These are phyloP conservation scores for Candida koratica DNA, from an alignment of 805 yeast genomes.

Conservation along the genomic window DNA sequence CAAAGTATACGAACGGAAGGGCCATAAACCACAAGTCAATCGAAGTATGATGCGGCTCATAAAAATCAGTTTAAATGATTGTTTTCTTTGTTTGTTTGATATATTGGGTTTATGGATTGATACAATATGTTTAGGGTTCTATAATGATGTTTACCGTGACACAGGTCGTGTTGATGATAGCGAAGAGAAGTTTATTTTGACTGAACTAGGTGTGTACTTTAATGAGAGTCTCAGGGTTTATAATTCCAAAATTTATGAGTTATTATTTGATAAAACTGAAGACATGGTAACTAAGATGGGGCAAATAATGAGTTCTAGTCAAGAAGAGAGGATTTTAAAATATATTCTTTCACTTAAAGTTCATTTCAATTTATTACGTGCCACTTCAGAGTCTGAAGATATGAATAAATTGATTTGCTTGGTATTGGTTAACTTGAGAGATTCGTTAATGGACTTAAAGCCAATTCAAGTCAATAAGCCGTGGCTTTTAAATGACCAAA, in stretches of 20 bases:
- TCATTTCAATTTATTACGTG: constrained; percentile 24
- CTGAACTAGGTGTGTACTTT: constrained; percentile 5
- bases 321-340: constrained; percentile 29
- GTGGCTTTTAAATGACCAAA: constrained; percentile 7
- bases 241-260: constrained; percentile 1
- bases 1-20: constrained; percentile 20
- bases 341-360: constrained; percentile 28
- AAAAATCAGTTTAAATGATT: constrained; percentile 18
- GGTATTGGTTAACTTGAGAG: constrained; percentile 15
- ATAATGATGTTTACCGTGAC: constrained; percentile 10
- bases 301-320: constrained; percentile 24
- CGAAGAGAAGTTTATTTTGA: constrained; percentile 1
- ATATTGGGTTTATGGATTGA: constrained; percentile 30
- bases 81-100: constrained; percentile 30
- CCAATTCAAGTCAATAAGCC: constrained; percentile 8
- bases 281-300: constrained; percentile 27
- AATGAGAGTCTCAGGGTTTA: constrained; percentile 1
- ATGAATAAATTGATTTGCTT: constrained; percentile 6
- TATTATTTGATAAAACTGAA: constrained; percentile 19
- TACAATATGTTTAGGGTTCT: constrained; percentile 18
- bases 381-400: constrained; percentile 7
- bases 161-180: constrained; percentile 6
- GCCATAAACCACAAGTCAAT: constrained; percentile 21
- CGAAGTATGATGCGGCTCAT: constrained; percentile 23
- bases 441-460: constrained; percentile 16